These are phyloP conservation scores for Croton laevigatus DNA, from an alignment of 441 rosid species.

Conservation along the genomic window DNA sequence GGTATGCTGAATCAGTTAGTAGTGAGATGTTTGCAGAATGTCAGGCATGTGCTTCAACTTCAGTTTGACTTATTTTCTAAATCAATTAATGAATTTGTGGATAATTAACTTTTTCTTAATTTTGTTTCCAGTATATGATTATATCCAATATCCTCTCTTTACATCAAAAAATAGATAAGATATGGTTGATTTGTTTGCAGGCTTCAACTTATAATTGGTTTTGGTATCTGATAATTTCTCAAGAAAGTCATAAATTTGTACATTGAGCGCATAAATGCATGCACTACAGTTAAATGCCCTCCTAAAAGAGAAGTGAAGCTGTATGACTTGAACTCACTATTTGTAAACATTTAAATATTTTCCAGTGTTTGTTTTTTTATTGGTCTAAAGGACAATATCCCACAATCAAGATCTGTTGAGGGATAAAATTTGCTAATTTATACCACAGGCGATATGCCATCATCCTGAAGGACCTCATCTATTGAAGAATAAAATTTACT, in stretches of 20 bases:
- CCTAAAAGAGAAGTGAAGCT: not conserved
- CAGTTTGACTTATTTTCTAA: not conserved
- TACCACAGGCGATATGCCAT: not conserved
- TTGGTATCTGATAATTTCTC: not conserved
- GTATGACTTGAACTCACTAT: not conserved
- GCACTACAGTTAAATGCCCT: not conserved
- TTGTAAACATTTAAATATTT: not conserved
- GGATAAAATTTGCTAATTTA: not conserved
- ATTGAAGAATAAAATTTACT: not conserved
- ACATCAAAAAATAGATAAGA: not conserved
- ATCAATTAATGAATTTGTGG: not conserved
- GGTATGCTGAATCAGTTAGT: slow-evolving; percentile 95
- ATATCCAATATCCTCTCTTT: not conserved
- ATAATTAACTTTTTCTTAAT: not conserved
- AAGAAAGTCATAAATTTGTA: not conserved
- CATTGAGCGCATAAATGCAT: not conserved
- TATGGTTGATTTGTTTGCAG: not conserved
- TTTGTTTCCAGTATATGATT: not conserved
- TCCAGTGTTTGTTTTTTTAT: not conserved
- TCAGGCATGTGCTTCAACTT: slow-evolving; percentile 55
- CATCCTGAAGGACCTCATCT: not conserved
- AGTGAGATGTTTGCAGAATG: slow-evolving; percentile 96
- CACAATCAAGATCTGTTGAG: not conserved
- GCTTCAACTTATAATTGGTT: not conserved
- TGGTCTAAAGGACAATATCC: not conserved